Percentiles rank a stretch among this genome's conserved stretches.
Conservation (phyloP, 2,329 filamentous ascomycete species). For the Talaromyces sp. region DNA sequence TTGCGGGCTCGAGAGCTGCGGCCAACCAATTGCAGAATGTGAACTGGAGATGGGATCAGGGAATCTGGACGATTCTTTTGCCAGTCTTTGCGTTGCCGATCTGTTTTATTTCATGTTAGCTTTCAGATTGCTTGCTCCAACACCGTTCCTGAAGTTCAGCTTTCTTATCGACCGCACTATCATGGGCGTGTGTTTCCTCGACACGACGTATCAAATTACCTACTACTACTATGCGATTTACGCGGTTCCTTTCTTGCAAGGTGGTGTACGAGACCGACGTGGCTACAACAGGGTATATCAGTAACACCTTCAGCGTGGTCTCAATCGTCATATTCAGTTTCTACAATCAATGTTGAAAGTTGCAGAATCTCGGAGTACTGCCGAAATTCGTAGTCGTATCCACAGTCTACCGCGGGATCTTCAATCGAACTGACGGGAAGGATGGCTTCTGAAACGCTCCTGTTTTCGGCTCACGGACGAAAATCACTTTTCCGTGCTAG, state of each 20-base stretch:
- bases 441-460: neutral
- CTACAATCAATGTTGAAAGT: neutral
- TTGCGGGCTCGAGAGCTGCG: constrained; percentile 49
- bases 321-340: neutral
- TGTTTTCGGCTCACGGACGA: neutral
- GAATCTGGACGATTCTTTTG: constrained; percentile 58
- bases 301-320: constrained; percentile 50
- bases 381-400: neutral
- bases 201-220: constrained; percentile 33
- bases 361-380: neutral
- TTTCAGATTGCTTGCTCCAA: constrained; percentile 47
- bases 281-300: constrained; percentile 37
- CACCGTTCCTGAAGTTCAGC: constrained; percentile 54
- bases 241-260: constrained; percentile 35
- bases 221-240: constrained; percentile 33
- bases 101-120: constrained; percentile 50
- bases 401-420: neutral
- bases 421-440: constrained; percentile 3
- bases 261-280: constrained; percentile 33
- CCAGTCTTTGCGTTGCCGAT: constrained; percentile 56
- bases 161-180: constrained; percentile 39
- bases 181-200: constrained; percentile 24
- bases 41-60: constrained; percentile 61
- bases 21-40: constrained; percentile 49
- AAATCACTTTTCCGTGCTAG: neutral